Conservation (phyloP, 129 eudicot species). For the Oenanthe sinensis region DNA sequence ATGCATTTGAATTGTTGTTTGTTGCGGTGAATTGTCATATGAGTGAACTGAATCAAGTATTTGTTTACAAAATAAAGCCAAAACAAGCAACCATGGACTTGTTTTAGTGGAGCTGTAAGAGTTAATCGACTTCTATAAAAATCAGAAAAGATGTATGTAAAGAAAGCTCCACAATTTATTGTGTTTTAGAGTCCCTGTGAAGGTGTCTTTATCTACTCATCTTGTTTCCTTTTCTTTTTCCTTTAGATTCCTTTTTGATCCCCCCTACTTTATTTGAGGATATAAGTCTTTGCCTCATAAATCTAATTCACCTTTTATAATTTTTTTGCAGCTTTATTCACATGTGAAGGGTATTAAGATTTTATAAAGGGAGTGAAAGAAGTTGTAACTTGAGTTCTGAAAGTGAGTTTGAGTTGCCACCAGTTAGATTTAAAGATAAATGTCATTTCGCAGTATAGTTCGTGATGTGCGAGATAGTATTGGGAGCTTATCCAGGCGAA, state of each 20-base stretch:
- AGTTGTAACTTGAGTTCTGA: background rate
- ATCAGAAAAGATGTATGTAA: slow-evolving; percentile 13
- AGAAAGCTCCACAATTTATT: slow-evolving; percentile 22
- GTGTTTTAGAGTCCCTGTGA: slow-evolving; percentile 31
- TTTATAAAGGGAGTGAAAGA: background rate
- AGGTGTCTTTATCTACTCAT: slow-evolving; percentile 34
- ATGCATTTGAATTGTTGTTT: background rate
- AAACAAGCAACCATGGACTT: background rate
- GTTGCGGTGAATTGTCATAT: background rate
- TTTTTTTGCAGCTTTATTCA: slow-evolving; percentile 30
- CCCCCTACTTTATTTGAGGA: background rate
- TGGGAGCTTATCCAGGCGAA: slow-evolving; percentile 72
- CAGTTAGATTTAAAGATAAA: slow-evolving; percentile 4
- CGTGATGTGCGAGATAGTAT: slow-evolving; percentile 79
- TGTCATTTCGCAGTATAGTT: slow-evolving; percentile 52
- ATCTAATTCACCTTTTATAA: slow-evolving; percentile 9
- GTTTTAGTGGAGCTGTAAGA: slow-evolving; percentile 8
- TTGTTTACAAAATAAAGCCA: background rate
- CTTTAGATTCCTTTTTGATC: slow-evolving; percentile 7
- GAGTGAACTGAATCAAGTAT: background rate
- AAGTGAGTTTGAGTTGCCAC: background rate
- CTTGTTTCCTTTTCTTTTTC: slow-evolving; percentile 21
- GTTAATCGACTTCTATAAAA: slow-evolving; percentile 16
- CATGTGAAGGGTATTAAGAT: slow-evolving; percentile 20
- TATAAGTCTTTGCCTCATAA: slow-evolving; percentile 8